Percentiles rank a stretch among this genome's conserved stretches.
phyloP scores from a whole-genome alignment of 1,284 basidiomycete genomes.

The Malassezia globosa region DNA sequence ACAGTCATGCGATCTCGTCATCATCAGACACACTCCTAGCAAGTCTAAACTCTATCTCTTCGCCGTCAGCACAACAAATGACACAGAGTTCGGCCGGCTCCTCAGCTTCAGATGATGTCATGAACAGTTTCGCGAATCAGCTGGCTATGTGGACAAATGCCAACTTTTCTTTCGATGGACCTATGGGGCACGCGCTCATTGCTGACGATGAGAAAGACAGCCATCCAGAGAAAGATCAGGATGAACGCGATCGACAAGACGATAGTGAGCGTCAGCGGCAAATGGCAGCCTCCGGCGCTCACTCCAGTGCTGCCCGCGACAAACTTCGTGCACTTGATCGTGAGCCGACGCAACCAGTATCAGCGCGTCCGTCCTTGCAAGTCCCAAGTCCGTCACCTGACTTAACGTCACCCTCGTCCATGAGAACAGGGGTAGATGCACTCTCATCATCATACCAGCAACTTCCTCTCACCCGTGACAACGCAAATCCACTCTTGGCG shows the following conservation, averaged over 20 bases:
- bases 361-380: background rate
- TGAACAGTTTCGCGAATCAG: constrained; percentile 41
- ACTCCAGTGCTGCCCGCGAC: constrained; percentile 17
- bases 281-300: constrained; percentile 11
- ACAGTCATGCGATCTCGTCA: too few relatives aligned
- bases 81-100: too few relatives aligned
- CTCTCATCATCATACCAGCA: background rate
- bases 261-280: constrained; percentile 23
- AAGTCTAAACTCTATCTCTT: too few relatives aligned
- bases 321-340: constrained; percentile 14
- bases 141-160: constrained; percentile 46
- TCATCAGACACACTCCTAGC: too few relatives aligned
- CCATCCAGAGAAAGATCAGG: constrained; percentile 26
- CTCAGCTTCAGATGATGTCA: constrained; percentile 3
- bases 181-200: constrained; percentile 43
- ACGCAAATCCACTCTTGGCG: background rate
- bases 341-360: background rate
- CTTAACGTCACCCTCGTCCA: background rate
- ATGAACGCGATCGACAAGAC: constrained; percentile 25
- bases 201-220: constrained; percentile 43
- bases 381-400: background rate
- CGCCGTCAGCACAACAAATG: too few relatives aligned
- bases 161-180: constrained; percentile 45
- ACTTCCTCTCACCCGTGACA: background rate
- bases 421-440: background rate